Evolutionary conservation across 2,329 filamentous ascomycete species (phyloP).

Genomic region (Colletotrichum australisinense): DNA sequence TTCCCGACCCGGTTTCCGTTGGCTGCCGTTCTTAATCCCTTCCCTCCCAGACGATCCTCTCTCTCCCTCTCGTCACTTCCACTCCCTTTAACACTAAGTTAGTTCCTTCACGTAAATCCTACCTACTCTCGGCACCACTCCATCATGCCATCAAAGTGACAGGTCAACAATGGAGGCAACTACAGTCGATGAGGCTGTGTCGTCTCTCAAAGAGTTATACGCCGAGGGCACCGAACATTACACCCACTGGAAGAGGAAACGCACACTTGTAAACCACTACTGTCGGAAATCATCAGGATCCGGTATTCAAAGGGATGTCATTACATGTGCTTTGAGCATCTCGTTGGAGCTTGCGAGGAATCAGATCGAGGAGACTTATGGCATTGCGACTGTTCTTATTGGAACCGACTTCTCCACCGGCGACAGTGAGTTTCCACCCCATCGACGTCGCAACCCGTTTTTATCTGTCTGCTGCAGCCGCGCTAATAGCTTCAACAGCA

Average conservation of each 20-base stretch:
- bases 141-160: constrained; percentile 26
- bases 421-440: constrained; percentile 44
- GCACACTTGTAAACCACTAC: constrained; percentile 49
- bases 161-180: constrained; percentile 37
- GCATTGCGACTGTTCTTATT: constrained; percentile 46
- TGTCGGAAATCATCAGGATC: constrained; percentile 29
- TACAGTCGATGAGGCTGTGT: constrained; percentile 37
- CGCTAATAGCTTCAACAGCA: not conserved
- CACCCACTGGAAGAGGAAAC: constrained; percentile 47
- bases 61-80: not conserved
- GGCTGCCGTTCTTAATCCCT: not conserved
- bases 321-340: constrained; percentile 47
- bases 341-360: constrained; percentile 47
- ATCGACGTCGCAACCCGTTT: not conserved
- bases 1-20: not conserved
- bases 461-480: not conserved
- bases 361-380: constrained; percentile 47
- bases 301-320: constrained; percentile 23
- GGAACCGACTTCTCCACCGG: constrained; percentile 48
- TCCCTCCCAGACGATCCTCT: not conserved
- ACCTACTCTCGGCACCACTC: not conserved
- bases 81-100: not conserved
- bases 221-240: constrained; percentile 41
- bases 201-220: constrained; percentile 35
- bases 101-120: not conserved